Evolutionary conservation across 257 asterid species (phyloP), one percentile per base, ranked within the genome.

Genomic region (Nicotiana attenuata): DNA sequence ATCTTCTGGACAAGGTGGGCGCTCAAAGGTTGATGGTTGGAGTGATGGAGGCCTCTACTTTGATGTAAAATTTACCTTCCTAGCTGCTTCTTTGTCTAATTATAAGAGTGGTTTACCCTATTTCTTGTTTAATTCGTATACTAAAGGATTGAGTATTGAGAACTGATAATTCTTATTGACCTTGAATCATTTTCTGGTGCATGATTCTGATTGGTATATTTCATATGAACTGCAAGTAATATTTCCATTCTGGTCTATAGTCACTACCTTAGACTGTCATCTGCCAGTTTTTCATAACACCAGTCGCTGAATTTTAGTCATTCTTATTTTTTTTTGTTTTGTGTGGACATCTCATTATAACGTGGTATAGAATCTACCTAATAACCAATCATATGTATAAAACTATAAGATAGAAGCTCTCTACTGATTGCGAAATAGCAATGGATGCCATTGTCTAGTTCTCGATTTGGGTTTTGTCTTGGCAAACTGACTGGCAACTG

Each of bases 21-120:
- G 97, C 83, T 92, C 97, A 80, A 93, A 96, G 87, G 94, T 93
- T 91, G 98, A 96, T 84, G 97, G 99, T 81, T 93, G 98, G 98
- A 83, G 86, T 86, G 98, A 93, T 76, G 98, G 97, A 67, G 97
- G 93, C 86, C 92, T 93, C 87, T 86, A 86, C 85, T 93, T 92
- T 82, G 97, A 92, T 84, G 99, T 91, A 91, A 90, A 86, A 82
- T 41, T 65, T 81, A 53, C 82, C 81, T 22, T 80, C 77, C 73
- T 77, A 26, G 53, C 81, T 19, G 38, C 24, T 56, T 57, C 83
- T 68, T 85, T 79, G 29, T 24, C 59, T 83, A 82, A 47, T 64
- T 66, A 60, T 53, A 19, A 33, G 31, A 55, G 3, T 19, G 16
- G 60, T 24, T 52, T 73, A 7, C 47, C 77, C 15, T 80, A 22